These are phyloP conservation scores for Botrytis deweyae DNA, from an alignment of 2,329 filamentous ascomycete genomes.

Conservation along the genomic window DNA sequence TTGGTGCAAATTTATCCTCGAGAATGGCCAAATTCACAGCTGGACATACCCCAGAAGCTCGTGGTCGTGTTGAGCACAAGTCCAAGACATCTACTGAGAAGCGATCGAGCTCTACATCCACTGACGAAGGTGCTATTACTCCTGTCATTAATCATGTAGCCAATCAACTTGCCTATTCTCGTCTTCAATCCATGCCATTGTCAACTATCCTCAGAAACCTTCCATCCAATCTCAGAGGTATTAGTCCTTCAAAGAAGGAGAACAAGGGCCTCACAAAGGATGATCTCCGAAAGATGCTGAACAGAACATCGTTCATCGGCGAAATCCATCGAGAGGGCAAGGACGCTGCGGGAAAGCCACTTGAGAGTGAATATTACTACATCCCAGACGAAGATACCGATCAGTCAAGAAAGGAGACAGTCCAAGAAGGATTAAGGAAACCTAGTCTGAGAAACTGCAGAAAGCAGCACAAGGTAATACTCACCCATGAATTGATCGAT, in stretches of 20 bases:
- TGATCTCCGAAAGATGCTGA: conserved; percentile 69
- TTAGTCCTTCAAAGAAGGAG: conserved; percentile 35
- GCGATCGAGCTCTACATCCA: conserved; percentile 35
- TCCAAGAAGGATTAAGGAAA: conserved; percentile 83
- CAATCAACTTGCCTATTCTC: conserved; percentile 94
- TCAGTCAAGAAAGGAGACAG: conserved; percentile 72
- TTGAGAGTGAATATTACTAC: conserved; percentile 98
- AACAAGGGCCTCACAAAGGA: conserved; percentile 54
- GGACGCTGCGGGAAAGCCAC: conserved; percentile 86
- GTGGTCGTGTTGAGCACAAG: conserved; percentile 30
- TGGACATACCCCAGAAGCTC: conserved; percentile 56
- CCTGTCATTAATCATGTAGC: conserved; percentile 78
- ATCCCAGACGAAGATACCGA: conserved; percentile 84
- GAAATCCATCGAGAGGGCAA: conserved; percentile 90
- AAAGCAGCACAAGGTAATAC: conserved; percentile 91
- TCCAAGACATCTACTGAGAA: conserved; percentile 25
- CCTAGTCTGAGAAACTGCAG: conserved; percentile 85
- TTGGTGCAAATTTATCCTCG: conserved; percentile 79
- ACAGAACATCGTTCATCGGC: conserved; percentile 75
- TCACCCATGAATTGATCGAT: conserved; percentile 12
- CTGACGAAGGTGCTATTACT: conserved; percentile 43
- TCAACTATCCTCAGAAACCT: conserved; percentile 87
- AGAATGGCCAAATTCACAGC: conserved; percentile 77
- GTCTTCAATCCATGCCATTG: conserved; percentile 85
- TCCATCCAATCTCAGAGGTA: conserved; percentile 60